Percentiles rank a stretch among this genome's conserved stretches.
These are phyloP conservation scores for Cladosporium sp. DNA, from an alignment of 2,329 filamentous ascomycete species.

Conservation along the genomic window DNA sequence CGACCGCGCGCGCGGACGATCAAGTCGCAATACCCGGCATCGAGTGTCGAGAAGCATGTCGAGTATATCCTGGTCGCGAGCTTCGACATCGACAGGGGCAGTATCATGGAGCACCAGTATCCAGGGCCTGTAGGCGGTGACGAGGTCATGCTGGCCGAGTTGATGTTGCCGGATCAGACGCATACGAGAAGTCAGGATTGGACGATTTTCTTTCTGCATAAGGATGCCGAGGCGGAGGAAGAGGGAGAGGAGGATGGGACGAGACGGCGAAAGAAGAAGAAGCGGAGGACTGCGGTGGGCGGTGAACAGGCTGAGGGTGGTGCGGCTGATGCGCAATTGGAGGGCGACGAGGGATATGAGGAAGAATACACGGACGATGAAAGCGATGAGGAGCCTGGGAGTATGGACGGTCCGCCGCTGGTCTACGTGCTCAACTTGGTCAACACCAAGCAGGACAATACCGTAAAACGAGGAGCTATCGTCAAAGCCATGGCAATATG, in stretches of 20 bases:
- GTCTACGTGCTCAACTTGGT: conserved; percentile 97
- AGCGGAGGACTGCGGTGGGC: conserved; percentile 36
- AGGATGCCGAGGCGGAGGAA: conserved; percentile 82
- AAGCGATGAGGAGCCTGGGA: conserved; percentile 47
- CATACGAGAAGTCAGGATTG: conserved; percentile 94
- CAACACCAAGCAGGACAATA: conserved; percentile 95
- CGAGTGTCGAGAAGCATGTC: conserved; percentile 74
- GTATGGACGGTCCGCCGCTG: conserved; percentile 77
- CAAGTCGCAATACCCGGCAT: conserved; percentile 46
- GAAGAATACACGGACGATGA: conserved; percentile 37
- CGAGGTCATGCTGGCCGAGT: conserved; percentile 94
- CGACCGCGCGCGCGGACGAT: conserved; percentile 25
- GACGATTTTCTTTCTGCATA: conserved; percentile 99
- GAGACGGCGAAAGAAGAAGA: conserved; percentile 40
- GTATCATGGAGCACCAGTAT: conserved; percentile 98
- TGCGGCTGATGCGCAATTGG: conserved; percentile 37
- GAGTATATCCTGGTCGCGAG: conserved; percentile 97
- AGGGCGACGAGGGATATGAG: conserved; percentile 45
- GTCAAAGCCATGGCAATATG: conserved; percentile 99
- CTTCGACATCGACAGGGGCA: conserved; percentile 93
- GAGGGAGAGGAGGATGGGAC: conserved; percentile 61
- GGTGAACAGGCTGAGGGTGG: conserved; percentile 45
- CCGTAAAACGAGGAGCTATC: conserved; percentile 83
- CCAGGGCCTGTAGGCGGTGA: conserved; percentile 92
- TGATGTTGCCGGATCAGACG: conserved; percentile 97